Percentiles rank a stretch among this genome's conserved stretches.
Conservation (phyloP, 179 eudicot genomes). For the Silene coronaria region DNA sequence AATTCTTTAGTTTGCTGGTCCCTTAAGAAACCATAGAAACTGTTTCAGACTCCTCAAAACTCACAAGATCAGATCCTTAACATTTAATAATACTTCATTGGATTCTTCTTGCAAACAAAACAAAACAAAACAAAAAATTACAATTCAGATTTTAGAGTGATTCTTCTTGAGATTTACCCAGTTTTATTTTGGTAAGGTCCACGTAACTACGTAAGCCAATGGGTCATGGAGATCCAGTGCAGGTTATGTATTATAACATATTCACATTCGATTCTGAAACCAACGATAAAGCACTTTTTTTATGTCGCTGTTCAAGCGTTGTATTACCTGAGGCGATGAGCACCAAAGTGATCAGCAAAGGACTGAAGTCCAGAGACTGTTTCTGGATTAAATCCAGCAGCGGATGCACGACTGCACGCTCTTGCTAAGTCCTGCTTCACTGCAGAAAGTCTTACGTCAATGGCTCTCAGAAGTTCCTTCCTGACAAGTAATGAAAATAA, state of each 20-base stretch:
- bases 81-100: no score
- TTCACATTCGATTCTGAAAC: background rate
- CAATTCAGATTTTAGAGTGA: no score
- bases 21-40: background rate
- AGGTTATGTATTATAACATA: no score
- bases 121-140: no score
- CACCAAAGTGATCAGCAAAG: conserved; percentile 85
- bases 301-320: background rate
- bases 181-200: no score
- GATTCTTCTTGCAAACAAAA: no score
- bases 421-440: conserved; percentile 64
- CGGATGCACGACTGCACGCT: conserved; percentile 62
- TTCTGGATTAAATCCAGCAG: conserved; percentile 75
- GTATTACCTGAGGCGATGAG: conserved; percentile 73
- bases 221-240: no score
- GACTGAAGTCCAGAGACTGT: conserved; percentile 67
- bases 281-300: background rate
- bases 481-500: conserved; percentile 25
- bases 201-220: no score
- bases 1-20: background rate
- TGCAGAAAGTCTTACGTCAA: conserved; percentile 80
- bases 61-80: no score
- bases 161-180: no score
- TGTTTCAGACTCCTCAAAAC: no score
- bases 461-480: conserved; percentile 85